A percentile compares a stretch with the other conserved stretches of the same genome.
These are phyloP conservation scores for Solioccasus polychromus DNA, from an alignment of 768 basidiomycete genomes.

Conservation along the genomic window DNA sequence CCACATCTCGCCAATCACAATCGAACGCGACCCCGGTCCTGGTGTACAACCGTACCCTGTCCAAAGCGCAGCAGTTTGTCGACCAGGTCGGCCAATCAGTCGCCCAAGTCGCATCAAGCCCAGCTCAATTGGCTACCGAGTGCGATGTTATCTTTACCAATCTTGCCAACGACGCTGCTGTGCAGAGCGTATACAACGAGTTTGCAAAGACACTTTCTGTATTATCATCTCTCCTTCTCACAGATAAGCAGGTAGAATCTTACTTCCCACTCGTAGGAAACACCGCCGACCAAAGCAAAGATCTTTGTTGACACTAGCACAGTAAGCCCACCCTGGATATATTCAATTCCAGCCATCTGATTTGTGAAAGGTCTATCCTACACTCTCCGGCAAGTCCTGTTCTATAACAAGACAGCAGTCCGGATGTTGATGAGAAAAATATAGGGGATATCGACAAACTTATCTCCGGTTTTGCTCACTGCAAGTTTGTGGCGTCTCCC, in stretches of 20 bases:
- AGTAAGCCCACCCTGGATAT: slow-evolving; percentile 39
- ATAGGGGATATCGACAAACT: slow-evolving; percentile 68
- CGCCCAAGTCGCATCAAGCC: slow-evolving; percentile 53
- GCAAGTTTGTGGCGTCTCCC: slow-evolving; percentile 70
- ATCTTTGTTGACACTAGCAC: slow-evolving; percentile 88
- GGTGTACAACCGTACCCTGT: slow-evolving; percentile 72
- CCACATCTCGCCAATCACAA: slow-evolving; percentile 44
- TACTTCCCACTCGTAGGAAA: slow-evolving; percentile 29
- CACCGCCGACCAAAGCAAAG: slow-evolving; percentile 49
- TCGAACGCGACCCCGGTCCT: slow-evolving; percentile 49
- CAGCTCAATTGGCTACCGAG: slow-evolving; percentile 56
- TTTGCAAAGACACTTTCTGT: slow-evolving; percentile 62
- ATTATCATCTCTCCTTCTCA: not conserved
- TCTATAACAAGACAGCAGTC: not conserved
- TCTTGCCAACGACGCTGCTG: slow-evolving; percentile 68
- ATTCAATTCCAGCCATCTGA: slow-evolving; percentile 5
- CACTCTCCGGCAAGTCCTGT: slow-evolving; percentile 43
- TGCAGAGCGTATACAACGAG: slow-evolving; percentile 57
- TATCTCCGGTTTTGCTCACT: slow-evolving; percentile 54
- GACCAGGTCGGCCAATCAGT: slow-evolving; percentile 53
- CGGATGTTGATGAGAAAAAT: not conserved
- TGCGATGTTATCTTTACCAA: slow-evolving; percentile 79
- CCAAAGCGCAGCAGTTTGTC: slow-evolving; percentile 57
- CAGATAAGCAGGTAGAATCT: not conserved
- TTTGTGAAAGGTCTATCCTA: slow-evolving; percentile 49